Conservation (phyloP, 129 eudicot species). For the Flaveria trinervia region DNA sequence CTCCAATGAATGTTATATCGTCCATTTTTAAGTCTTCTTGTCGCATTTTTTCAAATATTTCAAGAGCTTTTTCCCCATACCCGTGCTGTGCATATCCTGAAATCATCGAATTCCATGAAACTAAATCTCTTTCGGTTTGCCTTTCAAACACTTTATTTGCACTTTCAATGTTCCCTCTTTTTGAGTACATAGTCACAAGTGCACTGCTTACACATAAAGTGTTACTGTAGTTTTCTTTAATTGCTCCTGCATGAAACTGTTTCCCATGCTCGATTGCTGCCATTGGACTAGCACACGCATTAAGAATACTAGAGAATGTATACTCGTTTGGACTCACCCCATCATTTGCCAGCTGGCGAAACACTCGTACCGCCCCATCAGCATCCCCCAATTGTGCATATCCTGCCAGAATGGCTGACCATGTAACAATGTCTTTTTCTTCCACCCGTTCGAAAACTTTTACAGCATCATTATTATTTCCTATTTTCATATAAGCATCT, state of each 20-base stretch:
- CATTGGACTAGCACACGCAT: conserved; percentile 63
- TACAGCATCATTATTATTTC: conserved; percentile 55
- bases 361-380: conserved; percentile 54
- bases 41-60: conserved; percentile 72
- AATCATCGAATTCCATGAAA: conserved; percentile 95
- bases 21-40: conserved; percentile 58
- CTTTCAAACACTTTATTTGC: conserved; percentile 75
- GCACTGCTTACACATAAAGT: conserved; percentile 77
- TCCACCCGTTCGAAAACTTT: conserved; percentile 58
- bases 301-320: conserved; percentile 72
- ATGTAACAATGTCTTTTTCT: conserved; percentile 74
- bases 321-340: conserved; percentile 71
- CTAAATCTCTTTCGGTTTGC: conserved; percentile 69
- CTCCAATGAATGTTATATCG: conserved; percentile 79
- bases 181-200: conserved; percentile 87
- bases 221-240: conserved; percentile 57
- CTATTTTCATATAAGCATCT: conserved; percentile 68
- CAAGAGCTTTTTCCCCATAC: conserved; percentile 68
- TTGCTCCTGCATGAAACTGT: conserved; percentile 62
- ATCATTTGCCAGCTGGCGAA: conserved; percentile 46
- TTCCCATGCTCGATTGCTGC: conserved; percentile 85
- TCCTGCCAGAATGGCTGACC: conserved; percentile 92
- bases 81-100: conserved; percentile 91
- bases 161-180: conserved; percentile 76
- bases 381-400: conserved; percentile 70